phyloP scores from a whole-genome alignment of 2,329 filamentous ascomycete genomes.

The Pseudogymnoascus sp. region DNA sequence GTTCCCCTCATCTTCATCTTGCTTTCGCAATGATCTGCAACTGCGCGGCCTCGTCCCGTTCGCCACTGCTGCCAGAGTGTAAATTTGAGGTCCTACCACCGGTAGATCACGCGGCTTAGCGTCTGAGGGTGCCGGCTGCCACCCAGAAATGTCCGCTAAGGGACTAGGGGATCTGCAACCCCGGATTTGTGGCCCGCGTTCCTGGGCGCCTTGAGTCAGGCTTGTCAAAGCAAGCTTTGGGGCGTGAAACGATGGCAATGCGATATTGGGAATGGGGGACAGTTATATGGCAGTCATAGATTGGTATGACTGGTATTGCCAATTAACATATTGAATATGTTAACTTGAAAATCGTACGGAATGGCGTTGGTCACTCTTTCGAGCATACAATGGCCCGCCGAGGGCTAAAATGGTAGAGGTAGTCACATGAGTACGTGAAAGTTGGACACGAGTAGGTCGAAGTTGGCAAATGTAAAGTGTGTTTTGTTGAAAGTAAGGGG shows the following conservation, averaged over 20 bases:
- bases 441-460: too few relatives aligned
- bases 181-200: constrained; percentile 4
- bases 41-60: not conserved
- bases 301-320: not conserved
- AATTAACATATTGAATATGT: not conserved
- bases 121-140: not conserved
- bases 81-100: not conserved
- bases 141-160: not conserved
- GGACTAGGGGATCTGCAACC: constrained; percentile 3
- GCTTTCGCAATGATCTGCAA: constrained; percentile 6
- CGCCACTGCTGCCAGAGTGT: not conserved
- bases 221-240: not conserved
- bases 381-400: not conserved
- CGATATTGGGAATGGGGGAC: not conserved
- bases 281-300: not conserved
- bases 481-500: not conserved
- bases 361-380: not conserved
- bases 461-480: not conserved
- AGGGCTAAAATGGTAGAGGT: too few relatives aligned
- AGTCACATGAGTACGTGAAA: not conserved
- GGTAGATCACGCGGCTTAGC: not conserved
- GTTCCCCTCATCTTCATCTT: not conserved
- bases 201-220: not conserved
- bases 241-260: not conserved
- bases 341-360: not conserved